phyloP scores from a whole-genome alignment of 2,329 filamentous ascomycete genomes.

The Keithomyces neogunnii region DNA sequence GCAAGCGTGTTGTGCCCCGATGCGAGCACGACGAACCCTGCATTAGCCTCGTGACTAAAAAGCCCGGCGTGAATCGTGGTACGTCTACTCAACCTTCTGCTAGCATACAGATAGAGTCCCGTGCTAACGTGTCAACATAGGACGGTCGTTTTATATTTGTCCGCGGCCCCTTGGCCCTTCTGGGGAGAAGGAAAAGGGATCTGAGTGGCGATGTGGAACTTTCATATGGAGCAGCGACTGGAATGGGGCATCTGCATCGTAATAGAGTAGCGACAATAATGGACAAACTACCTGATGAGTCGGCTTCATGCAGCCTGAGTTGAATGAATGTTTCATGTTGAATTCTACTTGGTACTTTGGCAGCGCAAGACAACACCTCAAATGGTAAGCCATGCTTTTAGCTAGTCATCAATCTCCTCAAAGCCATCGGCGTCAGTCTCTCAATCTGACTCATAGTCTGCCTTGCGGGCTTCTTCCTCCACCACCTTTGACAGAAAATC shows the following conservation, averaged over 20 bases:
- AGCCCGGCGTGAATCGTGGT: slow-evolving; percentile 75
- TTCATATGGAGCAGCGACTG: slow-evolving; percentile 66
- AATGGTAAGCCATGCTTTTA: too few species aligned
- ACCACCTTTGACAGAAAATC: too few species aligned
- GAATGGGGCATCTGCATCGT: slow-evolving; percentile 22
- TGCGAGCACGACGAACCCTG: slow-evolving; percentile 90
- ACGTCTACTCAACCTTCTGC: slow-evolving; percentile 18
- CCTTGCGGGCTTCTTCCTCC: too few species aligned
- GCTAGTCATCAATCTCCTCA: too few species aligned
- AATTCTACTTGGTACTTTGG: too few species aligned
- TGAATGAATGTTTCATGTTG: too few species aligned
- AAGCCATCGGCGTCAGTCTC: too few species aligned
- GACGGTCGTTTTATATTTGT: slow-evolving; percentile 56
- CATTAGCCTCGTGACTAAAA: slow-evolving; percentile 76
- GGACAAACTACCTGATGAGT: too few species aligned
- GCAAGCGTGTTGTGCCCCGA: slow-evolving; percentile 62
- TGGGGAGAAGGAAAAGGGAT: slow-evolving; percentile 74
- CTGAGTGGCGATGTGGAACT: slow-evolving; percentile 79
- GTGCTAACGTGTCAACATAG: slow-evolving; percentile 21
- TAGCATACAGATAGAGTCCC: neutral
- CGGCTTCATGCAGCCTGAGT: too few species aligned
- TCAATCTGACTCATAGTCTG: too few species aligned
- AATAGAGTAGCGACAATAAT: too few species aligned
- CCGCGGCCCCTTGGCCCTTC: slow-evolving; percentile 71
- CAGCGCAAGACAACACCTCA: too few species aligned